A percentile compares a stretch with the other conserved stretches of the same genome.
These are phyloP conservation scores for Letharia lupina DNA, from an alignment of 495 filamentous ascomycete genomes.

Conservation along the genomic window DNA sequence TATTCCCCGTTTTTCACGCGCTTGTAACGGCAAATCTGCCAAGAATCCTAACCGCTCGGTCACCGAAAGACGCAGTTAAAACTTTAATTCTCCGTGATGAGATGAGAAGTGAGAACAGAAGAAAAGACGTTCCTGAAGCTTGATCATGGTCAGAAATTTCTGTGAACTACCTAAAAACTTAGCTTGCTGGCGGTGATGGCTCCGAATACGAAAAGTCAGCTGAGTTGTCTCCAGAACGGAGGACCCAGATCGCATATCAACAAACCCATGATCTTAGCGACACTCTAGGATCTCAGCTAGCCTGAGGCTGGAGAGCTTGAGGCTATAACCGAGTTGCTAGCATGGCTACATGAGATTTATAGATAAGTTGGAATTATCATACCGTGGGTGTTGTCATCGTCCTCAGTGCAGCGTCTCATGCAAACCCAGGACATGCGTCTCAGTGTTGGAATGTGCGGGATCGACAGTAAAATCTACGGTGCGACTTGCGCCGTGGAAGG, in stretches of 20 bases:
- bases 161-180: neutral
- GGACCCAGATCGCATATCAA: neutral
- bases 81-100: neutral
- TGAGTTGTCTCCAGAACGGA: neutral
- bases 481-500: too few relatives aligned
- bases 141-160: neutral
- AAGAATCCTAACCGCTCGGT: neutral
- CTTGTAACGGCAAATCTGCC: neutral
- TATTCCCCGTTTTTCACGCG: neutral
- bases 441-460: too few relatives aligned
- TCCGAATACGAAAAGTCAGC: neutral
- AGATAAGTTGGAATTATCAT: too few relatives aligned
- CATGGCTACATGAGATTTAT: too few relatives aligned
- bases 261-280: neutral
- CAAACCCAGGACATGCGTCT: too few relatives aligned
- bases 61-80: neutral
- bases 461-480: too few relatives aligned
- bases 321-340: neutral
- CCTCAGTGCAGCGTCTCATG: too few relatives aligned
- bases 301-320: neutral
- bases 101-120: neutral
- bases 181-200: neutral
- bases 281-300: neutral
- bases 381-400: too few relatives aligned
- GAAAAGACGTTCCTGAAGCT: neutral